These are phyloP conservation scores for Gamsiella multidivaricata DNA, from an alignment of 192 early-diverging fungal species.

Conservation along the genomic window DNA sequence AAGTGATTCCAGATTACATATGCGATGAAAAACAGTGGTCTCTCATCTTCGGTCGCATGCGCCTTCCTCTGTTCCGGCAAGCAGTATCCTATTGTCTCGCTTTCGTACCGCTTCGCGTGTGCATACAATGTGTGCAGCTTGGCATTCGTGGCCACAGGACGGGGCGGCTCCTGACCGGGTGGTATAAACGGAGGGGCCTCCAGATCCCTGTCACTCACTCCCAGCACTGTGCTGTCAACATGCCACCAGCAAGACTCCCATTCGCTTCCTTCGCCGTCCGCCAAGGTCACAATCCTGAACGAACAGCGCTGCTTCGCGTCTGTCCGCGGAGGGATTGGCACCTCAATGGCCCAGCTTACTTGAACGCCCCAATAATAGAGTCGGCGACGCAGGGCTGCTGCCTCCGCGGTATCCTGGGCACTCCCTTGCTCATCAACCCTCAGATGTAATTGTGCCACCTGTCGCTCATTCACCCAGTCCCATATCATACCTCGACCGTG, in stretches of 20 bases:
- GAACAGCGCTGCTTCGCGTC: background rate
- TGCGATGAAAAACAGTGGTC: conserved; percentile 25
- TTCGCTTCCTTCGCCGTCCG: conserved; percentile 23
- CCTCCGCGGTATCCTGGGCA: background rate
- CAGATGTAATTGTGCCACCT: conserved; percentile 30
- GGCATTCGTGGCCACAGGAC: background rate
- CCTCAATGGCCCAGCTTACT: conserved; percentile 35
- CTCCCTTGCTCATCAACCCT: background rate
- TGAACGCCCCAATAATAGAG: conserved; percentile 49
- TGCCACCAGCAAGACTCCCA: conserved; percentile 48
- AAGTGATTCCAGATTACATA: conserved; percentile 49
- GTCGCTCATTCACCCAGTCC: conserved; percentile 42
- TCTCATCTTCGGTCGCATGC: background rate
- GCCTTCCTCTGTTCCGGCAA: conserved; percentile 3
- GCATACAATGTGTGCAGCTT: background rate
- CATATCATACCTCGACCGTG: conserved; percentile 40
- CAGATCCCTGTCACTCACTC: background rate
- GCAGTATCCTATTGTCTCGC: conserved; percentile 18
- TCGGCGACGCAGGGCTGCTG: background rate
- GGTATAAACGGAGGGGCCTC: conserved; percentile 13
- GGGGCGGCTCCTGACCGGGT: background rate
- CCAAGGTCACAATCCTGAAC: conserved; percentile 41
- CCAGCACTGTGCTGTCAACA: conserved; percentile 11
- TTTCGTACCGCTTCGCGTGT: conserved; percentile 13
- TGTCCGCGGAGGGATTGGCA: background rate